These are phyloP conservation scores for Amniculicola lignicola DNA, from an alignment of 495 filamentous ascomycete species.

Conservation along the genomic window DNA sequence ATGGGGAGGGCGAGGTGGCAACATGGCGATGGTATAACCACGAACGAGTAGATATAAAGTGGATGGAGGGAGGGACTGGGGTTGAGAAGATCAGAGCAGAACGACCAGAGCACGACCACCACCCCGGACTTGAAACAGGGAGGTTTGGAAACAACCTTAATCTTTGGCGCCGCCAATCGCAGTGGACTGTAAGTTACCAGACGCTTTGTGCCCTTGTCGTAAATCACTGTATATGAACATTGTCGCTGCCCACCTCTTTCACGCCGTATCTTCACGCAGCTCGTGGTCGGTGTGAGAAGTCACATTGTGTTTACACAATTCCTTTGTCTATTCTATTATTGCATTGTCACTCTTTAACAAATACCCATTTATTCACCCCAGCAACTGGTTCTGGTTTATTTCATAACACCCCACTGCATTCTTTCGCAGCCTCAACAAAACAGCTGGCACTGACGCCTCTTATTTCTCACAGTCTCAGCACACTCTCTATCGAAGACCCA, in stretches of 20 bases:
- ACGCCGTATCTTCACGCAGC: conserved; percentile 19
- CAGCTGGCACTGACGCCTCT: background rate
- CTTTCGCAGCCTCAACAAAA: conserved; percentile 1
- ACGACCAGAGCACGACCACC: conserved; percentile 8
- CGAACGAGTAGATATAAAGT: conserved; percentile 28
- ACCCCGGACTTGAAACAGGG: conserved; percentile 34
- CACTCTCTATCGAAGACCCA: conserved; percentile 7
- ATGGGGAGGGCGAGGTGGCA: conserved; percentile 16
- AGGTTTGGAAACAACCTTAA: conserved; percentile 25
- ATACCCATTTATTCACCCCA: background rate
- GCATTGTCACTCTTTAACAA: conserved; percentile 27
- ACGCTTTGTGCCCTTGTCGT: conserved; percentile 9
- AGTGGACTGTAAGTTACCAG: too few species aligned
- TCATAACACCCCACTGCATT: conserved; percentile 7
- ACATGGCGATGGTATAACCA: conserved; percentile 14
- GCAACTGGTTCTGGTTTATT: conserved; percentile 5
- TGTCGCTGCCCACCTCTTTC: conserved; percentile 2
- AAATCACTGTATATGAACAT: conserved; percentile 33
- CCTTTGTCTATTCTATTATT: conserved; percentile 5
- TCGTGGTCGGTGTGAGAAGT: too few species aligned
- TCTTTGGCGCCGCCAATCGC: conserved; percentile 2
- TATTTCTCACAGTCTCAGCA: conserved; percentile 7
- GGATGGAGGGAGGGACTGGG: conserved; percentile 14
- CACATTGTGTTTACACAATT: conserved; percentile 3
- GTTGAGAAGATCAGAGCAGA: conserved; percentile 2